Conservation (phyloP, 805 yeast species). For the Tetrapisispora pingtungensis region DNA sequence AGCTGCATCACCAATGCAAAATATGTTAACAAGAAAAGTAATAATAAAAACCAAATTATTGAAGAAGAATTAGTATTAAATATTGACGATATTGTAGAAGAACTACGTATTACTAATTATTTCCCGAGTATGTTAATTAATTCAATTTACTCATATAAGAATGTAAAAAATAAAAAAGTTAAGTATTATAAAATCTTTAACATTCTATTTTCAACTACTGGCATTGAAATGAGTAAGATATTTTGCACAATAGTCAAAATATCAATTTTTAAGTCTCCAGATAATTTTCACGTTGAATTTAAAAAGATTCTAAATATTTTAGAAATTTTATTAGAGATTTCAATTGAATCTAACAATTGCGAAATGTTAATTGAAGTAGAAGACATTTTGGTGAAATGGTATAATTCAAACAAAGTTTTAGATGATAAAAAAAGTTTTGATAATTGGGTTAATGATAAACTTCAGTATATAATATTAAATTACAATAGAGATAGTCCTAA, state of each 20-base stretch:
- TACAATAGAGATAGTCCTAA: neutral
- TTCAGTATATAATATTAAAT: neutral
- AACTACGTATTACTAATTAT: constrained; percentile 5
- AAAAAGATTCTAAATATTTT: constrained; percentile 1
- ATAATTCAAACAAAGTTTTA: neutral
- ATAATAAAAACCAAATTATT: neutral
- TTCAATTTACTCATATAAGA: constrained; percentile 6
- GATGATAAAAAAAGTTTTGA: neutral
- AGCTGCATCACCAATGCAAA: neutral
- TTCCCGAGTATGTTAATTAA: constrained; percentile 9
- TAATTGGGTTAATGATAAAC: neutral
- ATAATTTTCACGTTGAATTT: neutral
- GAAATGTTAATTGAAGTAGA: constrained; percentile 14
- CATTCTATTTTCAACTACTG: constrained; percentile 8
- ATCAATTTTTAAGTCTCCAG: neutral
- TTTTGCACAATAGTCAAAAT: constrained; percentile 6
- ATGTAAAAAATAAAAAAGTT: neutral
- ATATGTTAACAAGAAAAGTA: no score
- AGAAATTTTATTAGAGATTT: constrained; percentile 7
- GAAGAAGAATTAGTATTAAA: neutral
- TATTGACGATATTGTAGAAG: neutral
- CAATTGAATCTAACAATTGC: constrained; percentile 10
- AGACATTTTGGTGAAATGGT: constrained; percentile 6
- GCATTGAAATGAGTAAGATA: constrained; percentile 9
- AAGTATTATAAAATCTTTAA: constrained; percentile 4